Evolutionary conservation across 2,329 filamentous ascomycete genomes (phyloP), one percentile per base, ranked within the genome.

Genomic region (Verruconis gallopava): DNA sequence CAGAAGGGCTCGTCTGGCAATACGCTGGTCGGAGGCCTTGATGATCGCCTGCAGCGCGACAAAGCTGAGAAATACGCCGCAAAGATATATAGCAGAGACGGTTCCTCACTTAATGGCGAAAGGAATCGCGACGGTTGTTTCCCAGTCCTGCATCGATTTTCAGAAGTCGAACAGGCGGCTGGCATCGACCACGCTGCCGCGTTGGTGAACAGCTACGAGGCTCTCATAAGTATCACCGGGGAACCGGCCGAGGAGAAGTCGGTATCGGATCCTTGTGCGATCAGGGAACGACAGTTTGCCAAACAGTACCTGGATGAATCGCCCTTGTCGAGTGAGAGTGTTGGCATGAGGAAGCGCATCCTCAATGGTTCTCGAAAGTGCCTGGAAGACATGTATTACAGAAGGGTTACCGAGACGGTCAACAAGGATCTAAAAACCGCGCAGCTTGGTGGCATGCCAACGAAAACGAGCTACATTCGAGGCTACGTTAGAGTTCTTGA

Each of bases 401-500:
- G 71, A 38, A 78, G 89, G 50, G 71, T 96, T 28, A 84, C 94
- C 55, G 71, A 68, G 6, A 68, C 82, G 32, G 81, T 98, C 46
- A 71, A 75, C 30, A 93, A 82, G 59, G 85, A 91, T 56, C 86
- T 88, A 2, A 77, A 81, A 43, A 88, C 95, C 56, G 89, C 91
- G 21, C 84, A 84, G 55, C 73, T 94, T 33, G 91, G 91, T 46
- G 91, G 91, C 49, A 75, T 86, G 32, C 91, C 91, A 1, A 85
- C 88, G 42, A 75, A 85, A 17, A 73, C 88, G 49, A 93, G 84
- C 67, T 93, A 93, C 64, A 81, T 95, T 55, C 85, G 85, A 55
- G 91, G 85, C 5, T 98, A 89, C 55, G 85, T 98, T 51, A 78
- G 88, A 38, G 71, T 95, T 44, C 78, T 84, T 46, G 75, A 79